Conservation (phyloP, 768 basidiomycete genomes). For the Boletus rufocinnamomeus region DNA sequence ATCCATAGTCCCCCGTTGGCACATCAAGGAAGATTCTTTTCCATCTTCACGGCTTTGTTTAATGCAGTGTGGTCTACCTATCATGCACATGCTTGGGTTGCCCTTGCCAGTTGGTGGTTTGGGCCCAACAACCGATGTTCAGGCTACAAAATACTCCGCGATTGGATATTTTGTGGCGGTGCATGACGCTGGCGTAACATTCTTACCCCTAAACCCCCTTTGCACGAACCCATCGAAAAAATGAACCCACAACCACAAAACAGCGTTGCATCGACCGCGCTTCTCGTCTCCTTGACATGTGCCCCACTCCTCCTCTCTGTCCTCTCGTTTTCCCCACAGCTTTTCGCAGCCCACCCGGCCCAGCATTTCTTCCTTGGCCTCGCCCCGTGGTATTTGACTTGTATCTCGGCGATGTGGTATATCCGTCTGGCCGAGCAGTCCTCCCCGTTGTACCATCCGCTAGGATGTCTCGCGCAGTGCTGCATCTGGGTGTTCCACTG, state of each 20-base stretch:
- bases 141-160: background rate
- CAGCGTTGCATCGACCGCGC: background rate
- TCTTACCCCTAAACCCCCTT: conserved; percentile 8
- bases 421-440: conserved; percentile 23
- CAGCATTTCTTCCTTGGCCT: conserved; percentile 27
- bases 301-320: conserved; percentile 21
- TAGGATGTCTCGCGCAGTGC: conserved; percentile 29
- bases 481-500: conserved; percentile 29
- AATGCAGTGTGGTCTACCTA: too few relatives aligned
- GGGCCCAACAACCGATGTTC: background rate
- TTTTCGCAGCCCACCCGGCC: conserved; percentile 12
- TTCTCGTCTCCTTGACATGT: conserved; percentile 18
- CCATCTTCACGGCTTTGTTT: too few relatives aligned
- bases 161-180: conserved; percentile 10
- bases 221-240: background rate
- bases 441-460: conserved; percentile 26
- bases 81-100: too few relatives aligned
- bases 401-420: conserved; percentile 22
- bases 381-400: conserved; percentile 24
- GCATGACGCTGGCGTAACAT: background rate
- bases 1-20: too few relatives aligned
- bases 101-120: too few relatives aligned
- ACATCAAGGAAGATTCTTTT: too few relatives aligned
- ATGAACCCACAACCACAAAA: conserved; percentile 9
- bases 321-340: conserved; percentile 14